These are phyloP conservation scores for Cucumis cinereus DNA, from an alignment of 306 rosid species.

Conservation along the genomic window DNA sequence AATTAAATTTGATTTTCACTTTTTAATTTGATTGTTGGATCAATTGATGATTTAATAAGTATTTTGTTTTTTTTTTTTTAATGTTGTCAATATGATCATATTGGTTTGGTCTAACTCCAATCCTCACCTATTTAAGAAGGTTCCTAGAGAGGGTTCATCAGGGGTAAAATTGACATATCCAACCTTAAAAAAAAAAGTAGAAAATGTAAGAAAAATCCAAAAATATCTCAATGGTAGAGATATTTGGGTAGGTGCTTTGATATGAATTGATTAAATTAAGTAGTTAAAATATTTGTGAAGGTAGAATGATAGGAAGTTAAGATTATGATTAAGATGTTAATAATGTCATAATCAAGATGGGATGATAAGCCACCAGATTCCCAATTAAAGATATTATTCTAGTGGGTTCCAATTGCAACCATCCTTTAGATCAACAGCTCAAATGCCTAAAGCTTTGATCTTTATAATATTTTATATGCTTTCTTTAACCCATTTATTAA, in stretches of 20 bases:
- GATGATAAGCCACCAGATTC: neutral
- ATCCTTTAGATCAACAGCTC: neutral
- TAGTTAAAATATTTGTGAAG: neutral
- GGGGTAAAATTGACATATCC: too few relatives aligned
- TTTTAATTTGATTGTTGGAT: too few relatives aligned
- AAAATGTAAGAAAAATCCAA: too few relatives aligned
- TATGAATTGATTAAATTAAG: neutral
- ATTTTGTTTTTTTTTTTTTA: too few relatives aligned
- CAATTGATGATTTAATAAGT: too few relatives aligned
- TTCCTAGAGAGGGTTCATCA: too few relatives aligned
- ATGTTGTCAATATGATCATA: too few relatives aligned
- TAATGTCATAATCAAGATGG: neutral
- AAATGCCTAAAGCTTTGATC: neutral
- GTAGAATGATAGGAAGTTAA: neutral
- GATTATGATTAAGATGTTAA: neutral
- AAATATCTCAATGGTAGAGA: too few relatives aligned
- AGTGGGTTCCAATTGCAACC: conserved; percentile 1
- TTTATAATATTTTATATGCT: neutral
- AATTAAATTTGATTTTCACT: too few relatives aligned
- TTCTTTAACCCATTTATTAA: neutral
- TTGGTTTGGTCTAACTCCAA: too few relatives aligned
- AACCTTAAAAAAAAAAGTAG: too few relatives aligned
- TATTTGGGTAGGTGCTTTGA: neutral
- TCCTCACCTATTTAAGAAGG: too few relatives aligned
- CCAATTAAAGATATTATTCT: neutral